These are phyloP conservation scores for Trichoderma simmonsii DNA, from an alignment of 2,329 filamentous ascomycete species.

Conservation along the genomic window DNA sequence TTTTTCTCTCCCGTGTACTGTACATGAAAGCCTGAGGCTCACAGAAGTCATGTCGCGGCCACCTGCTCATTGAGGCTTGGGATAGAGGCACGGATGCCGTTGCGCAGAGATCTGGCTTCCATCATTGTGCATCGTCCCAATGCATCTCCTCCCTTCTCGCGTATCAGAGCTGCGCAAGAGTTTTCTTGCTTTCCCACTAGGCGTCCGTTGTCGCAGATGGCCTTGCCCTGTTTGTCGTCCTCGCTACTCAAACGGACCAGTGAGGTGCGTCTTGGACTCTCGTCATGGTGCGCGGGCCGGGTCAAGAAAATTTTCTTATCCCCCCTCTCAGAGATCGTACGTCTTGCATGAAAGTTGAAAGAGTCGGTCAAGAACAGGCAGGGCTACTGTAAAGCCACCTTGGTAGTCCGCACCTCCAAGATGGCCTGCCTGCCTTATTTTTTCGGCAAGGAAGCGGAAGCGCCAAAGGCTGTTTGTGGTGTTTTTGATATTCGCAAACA, in stretches of 20 bases:
- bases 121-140: conserved; percentile 20
- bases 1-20: background rate
- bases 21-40: background rate
- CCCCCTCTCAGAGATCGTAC: background rate
- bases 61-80: background rate
- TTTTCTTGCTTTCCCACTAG: conserved; percentile 1
- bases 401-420: conserved; percentile 1
- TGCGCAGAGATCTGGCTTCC: conserved; percentile 14
- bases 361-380: conserved; percentile 18
- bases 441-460: conserved; percentile 13
- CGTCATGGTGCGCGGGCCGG: conserved; percentile 14
- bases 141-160: background rate
- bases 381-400: background rate
- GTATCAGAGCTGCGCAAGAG: background rate
- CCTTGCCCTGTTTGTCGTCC: background rate
- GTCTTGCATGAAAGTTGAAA: conserved; percentile 16
- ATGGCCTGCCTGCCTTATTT: background rate
- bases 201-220: conserved; percentile 7
- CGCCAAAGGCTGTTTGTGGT: background rate
- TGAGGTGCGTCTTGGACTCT: conserved; percentile 1
- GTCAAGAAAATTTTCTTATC: conserved; percentile 8
- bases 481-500: conserved; percentile 14
- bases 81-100: conserved; percentile 3
- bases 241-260: conserved; percentile 14
- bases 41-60: background rate